Evolutionary conservation across 1,139 yeast genomes (phyloP), one percentile per base, ranked within the genome.

Genomic region (Taphrina pruni): DNA sequence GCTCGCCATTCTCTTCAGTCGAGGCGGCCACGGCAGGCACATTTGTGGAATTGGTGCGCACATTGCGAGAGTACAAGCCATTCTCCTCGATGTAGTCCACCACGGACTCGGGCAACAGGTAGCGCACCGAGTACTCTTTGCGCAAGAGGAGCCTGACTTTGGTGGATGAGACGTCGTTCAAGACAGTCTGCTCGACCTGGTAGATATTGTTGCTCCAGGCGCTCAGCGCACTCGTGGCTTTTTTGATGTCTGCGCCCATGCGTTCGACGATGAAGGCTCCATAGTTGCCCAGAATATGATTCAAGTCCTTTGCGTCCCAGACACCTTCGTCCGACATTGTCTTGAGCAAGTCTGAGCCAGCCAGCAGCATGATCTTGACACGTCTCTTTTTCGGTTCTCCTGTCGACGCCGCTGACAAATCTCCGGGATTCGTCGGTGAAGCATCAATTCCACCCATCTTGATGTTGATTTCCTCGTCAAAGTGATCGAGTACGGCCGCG

Each of bases 311-410:
- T 77, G 93, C 98, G 0, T 96, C 97, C 99, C 99, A 94, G 48
- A 94, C 99, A 76, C 93, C 95, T 41, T 98, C 98, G 78, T 94
- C 99, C n/a, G 99, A 99, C 98, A 95, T 94, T 65, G 96, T 88
- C 79, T 94, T 99, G 70, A 94, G 94, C 75, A 95, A 83, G 79
- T 94, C 99, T 50, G 99, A 99, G 65, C 99, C 99, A 0, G 99
- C 99, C 54, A 94, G 82, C 71, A 94, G 83, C 99, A 94, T 94
- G 75, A 94, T 89, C 77, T 94, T 94, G 70, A 90, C 97, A 6
- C 69, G 55, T 11, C 70, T 60, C 35, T 38, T 55, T 14, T 51
- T 36, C 14, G 66, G 66, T 26, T 17, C 26, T 1, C 32, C 32
- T 1, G 32, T 1, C 32, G 4, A 1, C 32, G 32, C 32, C 32